Evolutionary conservation across 768 basidiomycete species (phyloP).

Genomic region (Hericium rajendrae): DNA sequence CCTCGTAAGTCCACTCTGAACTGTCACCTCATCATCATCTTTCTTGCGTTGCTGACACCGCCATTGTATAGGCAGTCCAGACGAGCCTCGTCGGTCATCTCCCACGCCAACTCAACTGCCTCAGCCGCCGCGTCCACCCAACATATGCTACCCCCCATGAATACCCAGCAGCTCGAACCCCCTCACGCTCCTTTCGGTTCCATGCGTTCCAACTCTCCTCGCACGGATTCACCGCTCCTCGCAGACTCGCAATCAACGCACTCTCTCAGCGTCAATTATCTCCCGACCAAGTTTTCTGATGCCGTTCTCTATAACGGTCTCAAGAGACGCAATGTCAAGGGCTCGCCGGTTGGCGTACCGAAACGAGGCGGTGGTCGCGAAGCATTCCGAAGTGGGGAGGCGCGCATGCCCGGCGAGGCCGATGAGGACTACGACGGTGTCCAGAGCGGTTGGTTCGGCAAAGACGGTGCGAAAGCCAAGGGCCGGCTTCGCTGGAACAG

Average conservation of each 20-base stretch:
- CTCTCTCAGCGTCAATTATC: slow-evolving; percentile 59
- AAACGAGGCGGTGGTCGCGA: slow-evolving; percentile 66
- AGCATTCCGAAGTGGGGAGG: slow-evolving; percentile 34
- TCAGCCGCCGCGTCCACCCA: slow-evolving; percentile 39
- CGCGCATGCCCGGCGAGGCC: slow-evolving; percentile 28
- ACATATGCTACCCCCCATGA: slow-evolving; percentile 34
- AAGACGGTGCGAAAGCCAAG: slow-evolving; percentile 28
- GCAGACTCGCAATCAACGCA: slow-evolving; percentile 12
- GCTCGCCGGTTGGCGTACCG: slow-evolving; percentile 29
- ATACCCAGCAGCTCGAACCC: slow-evolving; percentile 27
- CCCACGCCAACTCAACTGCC: slow-evolving; percentile 31
- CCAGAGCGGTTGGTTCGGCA: slow-evolving; percentile 29
- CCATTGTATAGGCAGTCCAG: slow-evolving; percentile 2
- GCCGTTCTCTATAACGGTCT: slow-evolving; percentile 30
- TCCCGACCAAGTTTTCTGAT: slow-evolving; percentile 66
- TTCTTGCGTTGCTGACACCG: neutral
- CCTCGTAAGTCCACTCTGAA: neutral
- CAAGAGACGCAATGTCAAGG: slow-evolving; percentile 31
- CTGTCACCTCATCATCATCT: neutral
- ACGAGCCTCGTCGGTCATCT: slow-evolving; percentile 24
- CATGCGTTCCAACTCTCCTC: slow-evolving; percentile 19
- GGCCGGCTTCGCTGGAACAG: slow-evolving; percentile 61
- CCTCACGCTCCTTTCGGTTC: slow-evolving; percentile 30
- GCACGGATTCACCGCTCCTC: slow-evolving; percentile 17
- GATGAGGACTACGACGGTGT: slow-evolving; percentile 32